Percentiles rank a stretch among this genome's conserved stretches.
Conservation (phyloP, 73 alveolate species). For the Halteria grandinella region DNA sequence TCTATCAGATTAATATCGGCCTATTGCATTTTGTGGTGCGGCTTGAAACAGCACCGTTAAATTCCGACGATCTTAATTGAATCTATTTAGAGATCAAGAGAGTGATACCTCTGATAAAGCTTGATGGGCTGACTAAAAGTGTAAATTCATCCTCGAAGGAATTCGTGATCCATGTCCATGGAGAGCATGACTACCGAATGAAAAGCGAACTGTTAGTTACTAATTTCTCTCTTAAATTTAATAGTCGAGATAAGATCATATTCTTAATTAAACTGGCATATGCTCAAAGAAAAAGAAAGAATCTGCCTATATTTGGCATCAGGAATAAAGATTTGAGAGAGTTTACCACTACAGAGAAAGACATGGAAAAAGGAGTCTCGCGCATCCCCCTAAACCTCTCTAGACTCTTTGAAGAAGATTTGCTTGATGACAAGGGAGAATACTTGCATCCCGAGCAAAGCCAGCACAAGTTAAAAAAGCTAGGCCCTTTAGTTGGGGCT, state of each 20-base stretch:
- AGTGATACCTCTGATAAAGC: too few relatives aligned
- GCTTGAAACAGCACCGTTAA: too few relatives aligned
- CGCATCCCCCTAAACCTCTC: constrained; percentile 54
- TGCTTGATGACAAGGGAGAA: constrained; percentile 21
- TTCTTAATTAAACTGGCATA: constrained; percentile 71
- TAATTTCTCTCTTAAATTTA: not conserved
- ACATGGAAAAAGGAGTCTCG: constrained; percentile 57
- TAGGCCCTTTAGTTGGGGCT: too few relatives aligned
- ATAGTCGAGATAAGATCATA: constrained; percentile 70
- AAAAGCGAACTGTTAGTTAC: constrained; percentile 50
- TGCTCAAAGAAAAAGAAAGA: constrained; percentile 34
- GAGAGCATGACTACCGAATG: constrained; percentile 75
- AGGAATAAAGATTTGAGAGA: constrained; percentile 48
- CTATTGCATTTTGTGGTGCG: too few relatives aligned
- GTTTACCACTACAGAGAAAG: constrained; percentile 70
- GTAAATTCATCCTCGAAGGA: constrained; percentile 50
- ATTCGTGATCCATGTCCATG: constrained; percentile 75
- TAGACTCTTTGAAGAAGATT: constrained; percentile 49
- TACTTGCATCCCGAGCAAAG: too few relatives aligned
- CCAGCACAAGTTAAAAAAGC: too few relatives aligned
- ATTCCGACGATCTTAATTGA: too few relatives aligned
- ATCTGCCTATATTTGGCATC: constrained; percentile 71
- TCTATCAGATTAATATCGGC: too few relatives aligned
- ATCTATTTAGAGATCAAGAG: too few relatives aligned
- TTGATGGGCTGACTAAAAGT: constrained; percentile 75